Conservation (phyloP, 2,329 filamentous ascomycete species). For the Colletotrichum nymphaeae region DNA sequence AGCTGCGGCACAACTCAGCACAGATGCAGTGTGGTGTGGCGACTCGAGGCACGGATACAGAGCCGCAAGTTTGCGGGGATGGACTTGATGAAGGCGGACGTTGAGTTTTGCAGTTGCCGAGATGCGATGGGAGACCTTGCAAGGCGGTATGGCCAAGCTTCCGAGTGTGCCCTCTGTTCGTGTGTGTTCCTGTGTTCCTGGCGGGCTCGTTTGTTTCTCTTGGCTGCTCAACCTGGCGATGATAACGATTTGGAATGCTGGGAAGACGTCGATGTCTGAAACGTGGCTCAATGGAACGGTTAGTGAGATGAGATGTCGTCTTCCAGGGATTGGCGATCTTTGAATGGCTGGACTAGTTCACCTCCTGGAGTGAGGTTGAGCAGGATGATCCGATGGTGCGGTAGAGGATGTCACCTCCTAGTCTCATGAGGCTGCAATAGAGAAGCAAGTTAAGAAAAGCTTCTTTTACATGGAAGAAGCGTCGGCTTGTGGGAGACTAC, state of each 20-base stretch:
- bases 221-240: neutral
- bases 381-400: neutral
- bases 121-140: conserved; percentile 29
- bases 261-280: conserved; percentile 19
- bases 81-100: neutral
- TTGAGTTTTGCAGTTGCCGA: conserved; percentile 16
- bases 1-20: conserved; percentile 35
- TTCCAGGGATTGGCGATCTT: conserved; percentile 13
- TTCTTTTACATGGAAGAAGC: neutral
- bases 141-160: conserved; percentile 9
- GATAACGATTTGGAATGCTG: conserved; percentile 23
- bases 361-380: neutral
- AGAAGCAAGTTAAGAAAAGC: neutral
- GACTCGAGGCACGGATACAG: conserved; percentile 13
- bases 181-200: neutral
- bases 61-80: conserved; percentile 26
- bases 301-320: conserved; percentile 30
- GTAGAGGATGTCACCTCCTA: conserved; percentile 12
- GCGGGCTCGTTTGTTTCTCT: conserved; percentile 10
- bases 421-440: neutral
- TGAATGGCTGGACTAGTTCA: neutral
- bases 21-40: conserved; percentile 34
- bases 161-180: conserved; percentile 17
- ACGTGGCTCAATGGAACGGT: conserved; percentile 19
- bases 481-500: neutral